Conservation (phyloP, 148 eudicot genomes). For the Rhododendron henanense region DNA sequence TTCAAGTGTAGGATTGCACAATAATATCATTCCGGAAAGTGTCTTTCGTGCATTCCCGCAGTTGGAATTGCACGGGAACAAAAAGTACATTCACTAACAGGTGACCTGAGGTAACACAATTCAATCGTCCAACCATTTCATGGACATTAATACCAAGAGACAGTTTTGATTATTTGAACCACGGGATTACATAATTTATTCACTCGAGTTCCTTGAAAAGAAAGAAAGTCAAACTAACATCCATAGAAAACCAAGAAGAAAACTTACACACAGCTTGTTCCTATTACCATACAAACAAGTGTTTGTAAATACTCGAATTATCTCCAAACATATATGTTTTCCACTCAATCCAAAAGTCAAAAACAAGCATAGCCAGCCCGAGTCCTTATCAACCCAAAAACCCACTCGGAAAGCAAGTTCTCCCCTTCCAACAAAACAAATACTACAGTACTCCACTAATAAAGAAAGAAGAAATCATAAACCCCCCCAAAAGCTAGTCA, state of each 20-base stretch:
- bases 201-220: not conserved
- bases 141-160: not conserved
- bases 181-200: not conserved
- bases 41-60: too few species aligned
- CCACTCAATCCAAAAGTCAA: not conserved
- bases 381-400: constrained; percentile 10
- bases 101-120: not conserved
- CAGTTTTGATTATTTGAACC: not conserved
- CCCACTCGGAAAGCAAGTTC: not conserved
- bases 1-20: too few species aligned
- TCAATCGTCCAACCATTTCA: not conserved
- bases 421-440: not conserved
- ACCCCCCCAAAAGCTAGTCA: constrained; percentile 10
- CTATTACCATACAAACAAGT: not conserved
- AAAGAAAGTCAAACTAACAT: not conserved
- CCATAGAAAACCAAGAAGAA: not conserved
- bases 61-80: too few species aligned
- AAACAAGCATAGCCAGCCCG: constrained; percentile 15
- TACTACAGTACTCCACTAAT: not conserved
- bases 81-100: not conserved
- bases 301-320: not conserved
- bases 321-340: not conserved
- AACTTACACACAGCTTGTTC: not conserved
- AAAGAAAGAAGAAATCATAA: not conserved
- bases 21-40: too few species aligned